Conservation (phyloP, 768 basidiomycete genomes). For the Panaeolus cyanescens region DNA sequence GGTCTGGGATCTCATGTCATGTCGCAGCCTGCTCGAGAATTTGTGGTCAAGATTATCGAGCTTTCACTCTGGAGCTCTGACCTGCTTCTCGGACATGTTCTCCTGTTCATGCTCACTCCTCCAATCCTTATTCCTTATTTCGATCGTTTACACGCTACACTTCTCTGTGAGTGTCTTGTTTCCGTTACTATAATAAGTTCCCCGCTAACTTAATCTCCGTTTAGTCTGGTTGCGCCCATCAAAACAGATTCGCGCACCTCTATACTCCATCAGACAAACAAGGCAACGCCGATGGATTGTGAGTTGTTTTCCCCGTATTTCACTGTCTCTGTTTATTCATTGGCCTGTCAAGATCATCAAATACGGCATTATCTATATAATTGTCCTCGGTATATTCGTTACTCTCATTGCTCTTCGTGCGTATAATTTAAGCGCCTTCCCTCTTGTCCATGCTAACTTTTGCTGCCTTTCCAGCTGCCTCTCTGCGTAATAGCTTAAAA, state of each 20-base stretch:
- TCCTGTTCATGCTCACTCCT: constrained; percentile 89
- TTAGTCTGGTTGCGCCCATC: constrained; percentile 94
- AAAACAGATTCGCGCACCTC: constrained; percentile 89
- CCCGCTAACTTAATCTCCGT: constrained; percentile 19
- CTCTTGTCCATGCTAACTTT: constrained; percentile 7
- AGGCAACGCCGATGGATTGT: constrained; percentile 91
- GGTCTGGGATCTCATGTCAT: constrained; percentile 89
- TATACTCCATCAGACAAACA: constrained; percentile 89
- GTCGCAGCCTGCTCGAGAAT: constrained; percentile 98
- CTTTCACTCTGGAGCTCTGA: constrained; percentile 95
- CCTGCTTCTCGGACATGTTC: constrained; percentile 82
- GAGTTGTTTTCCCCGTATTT: constrained; percentile 27
- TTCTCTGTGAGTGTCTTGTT: constrained; percentile 71
- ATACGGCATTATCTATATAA: constrained; percentile 78
- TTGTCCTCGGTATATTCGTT: constrained; percentile 68
- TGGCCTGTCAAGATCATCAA: constrained; percentile 61
- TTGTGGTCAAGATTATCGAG: constrained; percentile 97
- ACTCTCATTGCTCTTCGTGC: constrained; percentile 79
- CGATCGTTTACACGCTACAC: constrained; percentile 87
- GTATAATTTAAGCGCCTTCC: constrained; percentile 28
- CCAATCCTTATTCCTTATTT: constrained; percentile 90
- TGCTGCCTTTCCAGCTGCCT: constrained; percentile 44
- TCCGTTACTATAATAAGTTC: neutral
- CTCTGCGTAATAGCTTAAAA: constrained; percentile 61
- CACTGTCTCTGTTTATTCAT: constrained; percentile 6